These are phyloP conservation scores for Aspergillus sojae DNA, from an alignment of 2,329 filamentous ascomycete genomes.

Conservation along the genomic window DNA sequence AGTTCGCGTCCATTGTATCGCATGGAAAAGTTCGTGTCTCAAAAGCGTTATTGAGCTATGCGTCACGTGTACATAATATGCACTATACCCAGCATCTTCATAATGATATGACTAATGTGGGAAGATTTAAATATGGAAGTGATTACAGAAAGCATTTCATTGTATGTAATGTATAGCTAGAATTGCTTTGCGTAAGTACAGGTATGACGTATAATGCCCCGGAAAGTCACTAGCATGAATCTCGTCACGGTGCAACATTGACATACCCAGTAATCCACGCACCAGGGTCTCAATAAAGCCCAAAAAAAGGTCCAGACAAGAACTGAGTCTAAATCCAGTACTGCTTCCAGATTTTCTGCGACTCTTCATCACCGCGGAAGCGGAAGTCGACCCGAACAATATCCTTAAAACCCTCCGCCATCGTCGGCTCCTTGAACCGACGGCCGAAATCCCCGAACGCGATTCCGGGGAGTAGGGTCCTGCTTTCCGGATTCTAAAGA, in stretches of 20 bases:
- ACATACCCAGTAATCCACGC: background rate
- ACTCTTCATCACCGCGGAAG: constrained; percentile 70
- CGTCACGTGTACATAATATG: constrained; percentile 23
- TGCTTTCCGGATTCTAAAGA: constrained; percentile 72
- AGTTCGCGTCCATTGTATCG: constrained; percentile 16
- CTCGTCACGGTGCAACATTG: background rate
- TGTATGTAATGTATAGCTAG: background rate
- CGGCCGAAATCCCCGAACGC: constrained; percentile 78
- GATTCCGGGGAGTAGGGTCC: constrained; percentile 71
- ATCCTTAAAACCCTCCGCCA: constrained; percentile 81
- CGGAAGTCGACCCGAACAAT: constrained; percentile 74
- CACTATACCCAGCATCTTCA: constrained; percentile 13
- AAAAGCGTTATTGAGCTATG: constrained; percentile 18
- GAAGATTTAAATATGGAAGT: background rate
- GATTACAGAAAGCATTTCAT: background rate
- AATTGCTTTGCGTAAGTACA: background rate
- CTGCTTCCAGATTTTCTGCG: constrained; percentile 71
- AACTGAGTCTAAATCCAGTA: constrained; percentile 74
- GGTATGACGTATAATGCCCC: background rate
- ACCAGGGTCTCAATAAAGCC: background rate
- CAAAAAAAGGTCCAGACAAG: constrained; percentile 14
- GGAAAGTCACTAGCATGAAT: background rate
- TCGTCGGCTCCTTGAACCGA: constrained; percentile 71
- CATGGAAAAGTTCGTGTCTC: constrained; percentile 13
- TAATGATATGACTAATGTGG: constrained; percentile 13